These are phyloP conservation scores for Trichoderma harzianum DNA, from an alignment of 2,329 filamentous ascomycete species.

Conservation along the genomic window DNA sequence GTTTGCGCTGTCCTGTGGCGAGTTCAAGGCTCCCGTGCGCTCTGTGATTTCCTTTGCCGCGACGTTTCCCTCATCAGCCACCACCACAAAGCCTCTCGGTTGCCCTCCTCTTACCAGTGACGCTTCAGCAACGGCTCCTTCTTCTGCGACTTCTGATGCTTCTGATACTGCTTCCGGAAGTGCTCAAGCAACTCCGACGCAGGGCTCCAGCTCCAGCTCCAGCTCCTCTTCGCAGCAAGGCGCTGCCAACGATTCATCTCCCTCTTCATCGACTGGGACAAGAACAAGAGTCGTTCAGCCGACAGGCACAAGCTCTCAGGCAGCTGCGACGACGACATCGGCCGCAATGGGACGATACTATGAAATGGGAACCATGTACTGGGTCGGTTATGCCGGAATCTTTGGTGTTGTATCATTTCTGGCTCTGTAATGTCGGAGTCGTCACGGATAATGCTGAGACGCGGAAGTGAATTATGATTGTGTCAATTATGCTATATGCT, in stretches of 20 bases:
- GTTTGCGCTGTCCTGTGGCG: conserved; percentile 13
- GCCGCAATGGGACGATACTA: background rate
- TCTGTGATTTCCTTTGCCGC: background rate
- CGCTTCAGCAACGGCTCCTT: background rate
- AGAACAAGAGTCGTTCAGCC: background rate
- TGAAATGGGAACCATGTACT: background rate
- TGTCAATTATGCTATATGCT: background rate
- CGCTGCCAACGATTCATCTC: background rate
- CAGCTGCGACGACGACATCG: conserved; percentile 1
- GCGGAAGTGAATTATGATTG: too few species aligned
- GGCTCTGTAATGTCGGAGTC: background rate
- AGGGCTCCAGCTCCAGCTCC: background rate
- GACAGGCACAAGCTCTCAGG: background rate
- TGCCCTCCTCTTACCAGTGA: background rate
- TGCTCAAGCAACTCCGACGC: background rate
- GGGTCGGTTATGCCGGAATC: background rate
- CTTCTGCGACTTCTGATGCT: background rate
- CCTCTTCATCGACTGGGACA: background rate
- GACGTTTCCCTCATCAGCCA: background rate
- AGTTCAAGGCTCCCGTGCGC: background rate
- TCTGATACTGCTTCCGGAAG: background rate
- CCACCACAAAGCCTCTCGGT: background rate
- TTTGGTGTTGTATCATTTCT: background rate
- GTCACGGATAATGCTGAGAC: background rate
- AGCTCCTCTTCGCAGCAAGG: background rate